These are phyloP conservation scores for Ajuga chamaepitys DNA, from an alignment of 257 asterid species.

Conservation along the genomic window DNA sequence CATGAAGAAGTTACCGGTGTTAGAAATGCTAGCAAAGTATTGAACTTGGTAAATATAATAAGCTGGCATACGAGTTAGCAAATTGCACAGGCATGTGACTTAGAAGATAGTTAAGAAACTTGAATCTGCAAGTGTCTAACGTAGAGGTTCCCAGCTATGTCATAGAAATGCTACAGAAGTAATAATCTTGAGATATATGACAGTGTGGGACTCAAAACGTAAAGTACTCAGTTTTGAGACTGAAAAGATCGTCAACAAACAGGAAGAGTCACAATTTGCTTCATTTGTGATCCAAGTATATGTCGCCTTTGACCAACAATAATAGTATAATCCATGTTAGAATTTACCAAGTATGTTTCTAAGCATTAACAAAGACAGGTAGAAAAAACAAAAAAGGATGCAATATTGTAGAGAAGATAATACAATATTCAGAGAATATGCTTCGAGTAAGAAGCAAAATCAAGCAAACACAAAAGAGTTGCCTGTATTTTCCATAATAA, in stretches of 20 bases:
- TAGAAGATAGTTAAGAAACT: neutral
- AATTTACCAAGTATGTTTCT: neutral
- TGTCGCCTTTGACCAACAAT: slow-evolving; percentile 1
- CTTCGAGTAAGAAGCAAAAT: neutral
- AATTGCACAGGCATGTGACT: neutral
- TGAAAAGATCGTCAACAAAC: neutral
- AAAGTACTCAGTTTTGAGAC: neutral
- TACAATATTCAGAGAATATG: neutral
- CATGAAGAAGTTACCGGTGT: slow-evolving; percentile 2
- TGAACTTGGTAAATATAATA: neutral
- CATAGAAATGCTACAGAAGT: neutral
- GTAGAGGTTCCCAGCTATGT: neutral
- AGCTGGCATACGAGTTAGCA: neutral
- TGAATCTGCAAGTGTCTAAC: neutral
- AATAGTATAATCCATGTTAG: neutral
- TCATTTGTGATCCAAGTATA: neutral
- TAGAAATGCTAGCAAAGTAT: slow-evolving; percentile 8
- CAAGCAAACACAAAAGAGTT: slow-evolving; percentile 4
- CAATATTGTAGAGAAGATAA: neutral
- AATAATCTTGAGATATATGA: neutral
- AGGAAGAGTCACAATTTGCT: slow-evolving; percentile 1
- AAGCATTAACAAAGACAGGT: too few species aligned
- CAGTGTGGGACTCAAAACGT: neutral
- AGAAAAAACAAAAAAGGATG: neutral
- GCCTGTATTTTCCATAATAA: neutral